A percentile compares a stretch with the other conserved stretches of the same genome.
phyloP scores from a whole-genome alignment of 2,329 filamentous ascomycete genomes.

The Diaporthe sp. region DNA sequence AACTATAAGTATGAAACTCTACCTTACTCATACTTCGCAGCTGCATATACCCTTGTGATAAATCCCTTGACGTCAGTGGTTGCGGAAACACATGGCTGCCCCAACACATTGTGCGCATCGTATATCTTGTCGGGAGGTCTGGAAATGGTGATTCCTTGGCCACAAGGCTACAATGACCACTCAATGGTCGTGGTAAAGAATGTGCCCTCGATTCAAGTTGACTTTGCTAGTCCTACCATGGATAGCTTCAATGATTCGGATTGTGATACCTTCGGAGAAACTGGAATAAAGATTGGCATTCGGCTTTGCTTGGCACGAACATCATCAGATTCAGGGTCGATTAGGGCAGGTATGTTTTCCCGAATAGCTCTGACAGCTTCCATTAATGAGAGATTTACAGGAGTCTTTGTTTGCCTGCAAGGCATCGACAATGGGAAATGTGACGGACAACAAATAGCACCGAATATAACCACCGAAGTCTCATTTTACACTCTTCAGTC shows the following conservation, averaged over 20 bases:
- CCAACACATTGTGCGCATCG: constrained; percentile 25
- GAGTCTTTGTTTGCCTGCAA: too few species aligned
- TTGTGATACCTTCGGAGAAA: background rate
- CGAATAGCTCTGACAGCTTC: too few species aligned
- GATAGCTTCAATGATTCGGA: background rate
- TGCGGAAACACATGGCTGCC: constrained; percentile 19
- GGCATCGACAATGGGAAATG: too few species aligned
- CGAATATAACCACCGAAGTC: too few species aligned
- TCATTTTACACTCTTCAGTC: too few species aligned
- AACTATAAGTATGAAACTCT: constrained; percentile 28
- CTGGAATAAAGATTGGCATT: background rate
- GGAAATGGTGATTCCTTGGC: constrained; percentile 41
- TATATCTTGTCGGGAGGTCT: constrained; percentile 42
- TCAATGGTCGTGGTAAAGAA: constrained; percentile 22
- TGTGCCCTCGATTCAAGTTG: background rate
- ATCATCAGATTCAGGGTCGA: background rate
- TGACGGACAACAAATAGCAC: too few species aligned
- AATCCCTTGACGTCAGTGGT: constrained; percentile 38
- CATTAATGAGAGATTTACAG: too few species aligned
- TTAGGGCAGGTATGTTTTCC: background rate
- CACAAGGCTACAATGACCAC: constrained; percentile 31
- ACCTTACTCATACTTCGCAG: constrained; percentile 36
- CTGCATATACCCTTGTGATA: constrained; percentile 39
- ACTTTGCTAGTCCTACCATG: background rate
- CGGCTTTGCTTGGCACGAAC: background rate